phyloP scores from a whole-genome alignment of 306 rosid genomes.

The Corylus heterophylla region DNA sequence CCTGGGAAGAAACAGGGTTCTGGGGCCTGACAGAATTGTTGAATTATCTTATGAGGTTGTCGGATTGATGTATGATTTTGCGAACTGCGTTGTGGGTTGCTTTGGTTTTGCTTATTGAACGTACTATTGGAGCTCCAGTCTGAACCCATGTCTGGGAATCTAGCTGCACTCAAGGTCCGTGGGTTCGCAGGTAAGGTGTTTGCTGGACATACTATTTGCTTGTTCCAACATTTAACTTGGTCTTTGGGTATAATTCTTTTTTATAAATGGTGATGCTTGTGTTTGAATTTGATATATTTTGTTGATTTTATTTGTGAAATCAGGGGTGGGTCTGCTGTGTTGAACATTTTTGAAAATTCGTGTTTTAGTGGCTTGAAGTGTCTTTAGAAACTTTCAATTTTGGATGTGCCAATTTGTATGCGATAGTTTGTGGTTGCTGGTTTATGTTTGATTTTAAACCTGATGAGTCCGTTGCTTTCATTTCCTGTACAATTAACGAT shows the following conservation, averaged over 20 bases:
- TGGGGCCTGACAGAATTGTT: background rate
- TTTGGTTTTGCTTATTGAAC: background rate
- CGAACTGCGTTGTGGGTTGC: conserved; percentile 15
- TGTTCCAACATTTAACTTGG: background rate
- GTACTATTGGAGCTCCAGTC: background rate
- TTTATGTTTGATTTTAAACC: background rate
- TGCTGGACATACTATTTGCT: background rate
- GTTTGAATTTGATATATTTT: background rate
- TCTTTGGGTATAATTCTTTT: background rate
- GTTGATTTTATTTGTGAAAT: background rate
- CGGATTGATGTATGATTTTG: background rate
- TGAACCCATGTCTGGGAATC: conserved; percentile 36
- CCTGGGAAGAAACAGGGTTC: background rate
- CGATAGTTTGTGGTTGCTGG: background rate
- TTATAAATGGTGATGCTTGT: background rate
- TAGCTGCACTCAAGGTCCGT: conserved; percentile 24
- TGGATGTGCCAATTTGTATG: background rate
- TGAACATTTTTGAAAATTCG: background rate
- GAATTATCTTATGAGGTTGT: background rate
- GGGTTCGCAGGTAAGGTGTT: conserved; percentile 38
- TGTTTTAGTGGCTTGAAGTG: background rate
- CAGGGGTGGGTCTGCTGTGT: background rate
- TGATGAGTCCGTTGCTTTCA: background rate
- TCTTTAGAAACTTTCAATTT: background rate
- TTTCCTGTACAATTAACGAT: background rate